Evolutionary conservation across 2,329 filamentous ascomycete species (phyloP).

Genomic region (Sporothrix protearum): DNA sequence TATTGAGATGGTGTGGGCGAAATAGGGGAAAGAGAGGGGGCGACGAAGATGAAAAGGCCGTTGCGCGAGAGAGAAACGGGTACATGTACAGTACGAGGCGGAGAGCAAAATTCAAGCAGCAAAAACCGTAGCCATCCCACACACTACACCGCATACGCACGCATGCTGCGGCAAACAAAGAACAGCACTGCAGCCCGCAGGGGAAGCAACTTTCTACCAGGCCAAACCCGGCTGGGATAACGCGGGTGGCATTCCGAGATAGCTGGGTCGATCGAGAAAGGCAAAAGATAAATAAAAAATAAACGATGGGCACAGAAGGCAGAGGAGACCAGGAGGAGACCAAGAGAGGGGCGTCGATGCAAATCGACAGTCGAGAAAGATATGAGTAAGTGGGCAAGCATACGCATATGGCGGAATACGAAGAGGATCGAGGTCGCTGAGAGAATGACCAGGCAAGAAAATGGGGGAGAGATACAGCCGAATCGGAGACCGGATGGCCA

Average conservation of each 20-base stretch:
- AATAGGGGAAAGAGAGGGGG: slow-evolving; percentile 6
- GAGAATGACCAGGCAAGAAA: not conserved
- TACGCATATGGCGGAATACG: not conserved
- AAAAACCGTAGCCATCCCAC: not conserved
- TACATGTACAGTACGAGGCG: slow-evolving; percentile 12
- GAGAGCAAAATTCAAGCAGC: not conserved
- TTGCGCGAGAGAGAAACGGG: not conserved
- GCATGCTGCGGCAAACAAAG: slow-evolving; percentile 5
- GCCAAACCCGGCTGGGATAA: not conserved
- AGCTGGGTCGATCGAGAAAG: slow-evolving; percentile 3
- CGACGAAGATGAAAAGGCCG: not conserved
- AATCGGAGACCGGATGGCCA: not conserved
- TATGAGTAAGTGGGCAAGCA: not conserved
- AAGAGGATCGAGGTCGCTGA: not conserved
- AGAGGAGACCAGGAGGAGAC: not conserved
- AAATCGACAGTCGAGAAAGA: not conserved
- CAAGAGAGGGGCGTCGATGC: not conserved
- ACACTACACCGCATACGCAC: not conserved
- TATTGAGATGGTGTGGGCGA: not conserved
- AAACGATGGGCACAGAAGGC: not conserved
- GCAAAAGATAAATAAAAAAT: not conserved
- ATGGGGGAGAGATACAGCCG: not conserved
- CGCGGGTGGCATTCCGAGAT: not conserved
- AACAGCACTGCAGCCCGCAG: not conserved
- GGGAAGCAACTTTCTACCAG: not conserved